Evolutionary conservation across 1,284 basidiomycete species (phyloP).

Genomic region (Cystobasidium slooffiae): DNA sequence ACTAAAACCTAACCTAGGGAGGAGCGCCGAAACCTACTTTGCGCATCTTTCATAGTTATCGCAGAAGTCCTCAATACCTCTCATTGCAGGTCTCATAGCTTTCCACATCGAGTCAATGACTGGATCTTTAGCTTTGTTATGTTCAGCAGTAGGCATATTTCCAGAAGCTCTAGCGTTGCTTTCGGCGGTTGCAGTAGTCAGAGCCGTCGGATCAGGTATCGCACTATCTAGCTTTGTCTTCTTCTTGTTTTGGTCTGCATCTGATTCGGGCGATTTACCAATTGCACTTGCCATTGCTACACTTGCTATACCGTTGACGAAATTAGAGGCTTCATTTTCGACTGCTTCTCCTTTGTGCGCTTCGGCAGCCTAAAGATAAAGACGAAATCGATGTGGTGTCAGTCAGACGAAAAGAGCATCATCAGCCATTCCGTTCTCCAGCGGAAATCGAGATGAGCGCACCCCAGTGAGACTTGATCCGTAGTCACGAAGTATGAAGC

Average conservation of each 20-base stretch:
- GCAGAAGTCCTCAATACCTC: slow-evolving; percentile 43
- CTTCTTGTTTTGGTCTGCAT: slow-evolving; percentile 44
- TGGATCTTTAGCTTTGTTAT: slow-evolving; percentile 57
- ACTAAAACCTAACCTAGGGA: neutral
- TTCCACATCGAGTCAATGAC: slow-evolving; percentile 54
- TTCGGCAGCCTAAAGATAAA: slow-evolving; percentile 50
- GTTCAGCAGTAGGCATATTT: slow-evolving; percentile 49
- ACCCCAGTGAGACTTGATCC: slow-evolving; percentile 45
- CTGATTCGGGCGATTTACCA: slow-evolving; percentile 55
- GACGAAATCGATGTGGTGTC: neutral
- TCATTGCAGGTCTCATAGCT: slow-evolving; percentile 58
- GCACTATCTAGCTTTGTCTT: slow-evolving; percentile 43
- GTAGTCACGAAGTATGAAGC: slow-evolving; percentile 13
- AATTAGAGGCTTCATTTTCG: slow-evolving; percentile 60
- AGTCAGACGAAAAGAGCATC: neutral
- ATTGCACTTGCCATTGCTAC: slow-evolving; percentile 59
- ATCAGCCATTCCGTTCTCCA: neutral
- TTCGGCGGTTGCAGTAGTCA: slow-evolving; percentile 54
- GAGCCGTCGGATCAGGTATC: slow-evolving; percentile 57
- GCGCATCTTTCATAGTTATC: slow-evolving; percentile 46
- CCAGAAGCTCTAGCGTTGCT: slow-evolving; percentile 57
- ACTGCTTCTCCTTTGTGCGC: slow-evolving; percentile 60
- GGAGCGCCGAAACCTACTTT: slow-evolving; percentile 22
- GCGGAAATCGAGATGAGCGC: neutral
- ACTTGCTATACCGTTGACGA: slow-evolving; percentile 58